phyloP scores from a whole-genome alignment of 495 filamentous ascomycete species.

The Xylaria nigripes region DNA sequence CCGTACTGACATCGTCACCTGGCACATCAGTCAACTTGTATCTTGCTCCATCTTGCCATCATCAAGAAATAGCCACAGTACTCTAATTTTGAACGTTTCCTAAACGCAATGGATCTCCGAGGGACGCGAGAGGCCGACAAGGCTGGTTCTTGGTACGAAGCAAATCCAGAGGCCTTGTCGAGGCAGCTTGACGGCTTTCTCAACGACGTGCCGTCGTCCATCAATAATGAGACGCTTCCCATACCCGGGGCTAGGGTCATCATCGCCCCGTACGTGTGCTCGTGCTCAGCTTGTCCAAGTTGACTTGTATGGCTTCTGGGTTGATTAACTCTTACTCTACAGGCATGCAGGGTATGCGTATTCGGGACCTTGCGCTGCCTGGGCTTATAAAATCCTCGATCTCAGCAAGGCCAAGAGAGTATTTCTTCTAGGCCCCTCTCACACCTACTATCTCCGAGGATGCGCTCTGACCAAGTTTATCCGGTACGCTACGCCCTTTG shows the following conservation, averaged over 20 bases:
- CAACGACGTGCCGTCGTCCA: slow-evolving; percentile 54
- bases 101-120: slow-evolving; percentile 17
- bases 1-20: too few species aligned
- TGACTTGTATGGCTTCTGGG: neutral
- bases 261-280: slow-evolving; percentile 86
- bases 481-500: slow-evolving; percentile 79
- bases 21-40: neutral
- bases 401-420: slow-evolving; percentile 73
- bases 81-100: neutral
- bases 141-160: slow-evolving; percentile 69
- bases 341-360: slow-evolving; percentile 97
- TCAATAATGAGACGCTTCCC: slow-evolving; percentile 57
- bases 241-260: slow-evolving; percentile 73
- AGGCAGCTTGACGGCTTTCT: slow-evolving; percentile 74
- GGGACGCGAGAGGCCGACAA: slow-evolving; percentile 56
- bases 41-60: neutral
- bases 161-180: slow-evolving; percentile 48
- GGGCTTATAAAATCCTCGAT: slow-evolving; percentile 89
- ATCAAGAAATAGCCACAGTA: neutral
- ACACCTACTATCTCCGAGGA: slow-evolving; percentile 71
- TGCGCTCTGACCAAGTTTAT: slow-evolving; percentile 69
- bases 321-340: slow-evolving; percentile 11
- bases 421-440: slow-evolving; percentile 90
- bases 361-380: slow-evolving; percentile 87
- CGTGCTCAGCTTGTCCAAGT: neutral